phyloP scores from a whole-genome alignment of 306 rosid species.

The Glycine soja region DNA sequence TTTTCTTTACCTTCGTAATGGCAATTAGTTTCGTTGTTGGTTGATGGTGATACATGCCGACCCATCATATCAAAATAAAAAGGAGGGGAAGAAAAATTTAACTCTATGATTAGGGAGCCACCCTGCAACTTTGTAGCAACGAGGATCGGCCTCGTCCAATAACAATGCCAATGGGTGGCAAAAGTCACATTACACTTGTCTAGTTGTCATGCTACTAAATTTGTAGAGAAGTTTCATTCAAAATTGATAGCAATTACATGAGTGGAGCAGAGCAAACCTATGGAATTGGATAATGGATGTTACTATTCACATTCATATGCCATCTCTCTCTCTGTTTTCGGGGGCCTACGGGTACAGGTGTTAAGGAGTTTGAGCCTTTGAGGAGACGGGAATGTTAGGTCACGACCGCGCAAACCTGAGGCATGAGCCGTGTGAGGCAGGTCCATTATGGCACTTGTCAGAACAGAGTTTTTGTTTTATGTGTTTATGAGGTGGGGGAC shows the following conservation, averaged over 20 bases:
- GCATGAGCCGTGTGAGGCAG: neutral
- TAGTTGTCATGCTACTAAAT: neutral
- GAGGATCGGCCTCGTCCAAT: constrained; percentile 22
- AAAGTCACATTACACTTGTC: constrained; percentile 25
- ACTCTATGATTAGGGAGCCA: constrained; percentile 1
- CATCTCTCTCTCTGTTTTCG: neutral
- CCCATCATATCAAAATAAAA: constrained; percentile 16
- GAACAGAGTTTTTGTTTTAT: constrained; percentile 2
- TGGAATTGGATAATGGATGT: constrained; percentile 8
- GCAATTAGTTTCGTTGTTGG: constrained; percentile 9
- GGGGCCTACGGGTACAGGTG: constrained; percentile 29
- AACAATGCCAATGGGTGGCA: constrained; percentile 26
- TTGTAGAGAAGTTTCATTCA: constrained; percentile 11
- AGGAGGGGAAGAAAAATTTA: neutral
- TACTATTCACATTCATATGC: neutral
- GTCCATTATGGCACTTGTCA: constrained; percentile 33
- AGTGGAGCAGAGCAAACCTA: constrained; percentile 22
- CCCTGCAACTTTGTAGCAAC: constrained; percentile 9
- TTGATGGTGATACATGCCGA: constrained; percentile 2
- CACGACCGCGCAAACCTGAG: neutral
- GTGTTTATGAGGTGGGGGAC: constrained; percentile 3
- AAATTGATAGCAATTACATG: constrained; percentile 12
- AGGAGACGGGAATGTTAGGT: constrained; percentile 26
- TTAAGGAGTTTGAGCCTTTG: constrained; percentile 10
- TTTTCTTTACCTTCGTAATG: neutral